Evolutionary conservation across 2,329 filamentous ascomycete genomes (phyloP).

Genomic region (Talaromyces pinophilus): DNA sequence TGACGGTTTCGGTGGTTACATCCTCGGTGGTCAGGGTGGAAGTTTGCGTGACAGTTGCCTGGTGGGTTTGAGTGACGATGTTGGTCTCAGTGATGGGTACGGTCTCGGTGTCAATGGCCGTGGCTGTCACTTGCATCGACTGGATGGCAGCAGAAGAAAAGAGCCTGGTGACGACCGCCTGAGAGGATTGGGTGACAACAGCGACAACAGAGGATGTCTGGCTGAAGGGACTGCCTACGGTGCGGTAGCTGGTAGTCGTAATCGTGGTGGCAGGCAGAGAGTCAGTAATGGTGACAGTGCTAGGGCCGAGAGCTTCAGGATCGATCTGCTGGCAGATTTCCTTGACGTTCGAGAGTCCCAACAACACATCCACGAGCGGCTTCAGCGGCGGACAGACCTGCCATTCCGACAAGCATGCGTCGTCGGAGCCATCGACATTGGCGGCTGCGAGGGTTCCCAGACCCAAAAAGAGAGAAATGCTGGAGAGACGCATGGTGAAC

Average conservation of each 20-base stretch:
- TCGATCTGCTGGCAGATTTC: slow-evolving; percentile 10
- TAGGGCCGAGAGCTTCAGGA: neutral
- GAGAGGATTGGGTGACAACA: slow-evolving; percentile 1
- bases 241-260: slow-evolving; percentile 4
- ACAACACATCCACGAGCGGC: neutral
- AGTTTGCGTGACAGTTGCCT: slow-evolving; percentile 5
- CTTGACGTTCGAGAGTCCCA: neutral
- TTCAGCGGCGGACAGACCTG: neutral
- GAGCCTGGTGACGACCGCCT: neutral
- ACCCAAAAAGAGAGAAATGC: slow-evolving; percentile 3
- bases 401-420: slow-evolving; percentile 4
- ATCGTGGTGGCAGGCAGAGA: neutral
- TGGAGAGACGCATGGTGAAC: slow-evolving; percentile 12
- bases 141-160: slow-evolving; percentile 3
- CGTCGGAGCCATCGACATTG: neutral
- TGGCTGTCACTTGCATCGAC: neutral
- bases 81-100: neutral
- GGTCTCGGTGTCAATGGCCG: neutral
- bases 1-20: neutral
- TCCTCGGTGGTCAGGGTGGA: slow-evolving; percentile 1
- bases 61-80: neutral
- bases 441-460: slow-evolving; percentile 7
- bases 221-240: neutral
- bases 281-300: slow-evolving; percentile 2
- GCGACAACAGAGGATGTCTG: neutral